phyloP scores from a whole-genome alignment of 2,329 filamentous ascomycete genomes.

The Aspergillus sp. region DNA sequence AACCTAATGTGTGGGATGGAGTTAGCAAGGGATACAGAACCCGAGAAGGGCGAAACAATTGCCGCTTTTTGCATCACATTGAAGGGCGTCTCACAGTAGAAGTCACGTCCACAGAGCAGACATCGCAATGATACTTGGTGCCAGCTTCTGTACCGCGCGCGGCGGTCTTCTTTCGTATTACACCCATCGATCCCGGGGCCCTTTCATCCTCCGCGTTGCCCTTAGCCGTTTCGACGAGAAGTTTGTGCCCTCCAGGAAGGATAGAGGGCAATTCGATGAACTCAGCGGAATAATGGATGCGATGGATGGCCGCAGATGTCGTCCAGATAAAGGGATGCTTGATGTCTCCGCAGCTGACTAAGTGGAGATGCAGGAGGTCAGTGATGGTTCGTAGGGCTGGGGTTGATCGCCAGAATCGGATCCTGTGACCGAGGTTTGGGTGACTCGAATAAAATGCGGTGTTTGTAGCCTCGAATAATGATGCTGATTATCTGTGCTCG shows the following conservation, averaged over 20 bases:
- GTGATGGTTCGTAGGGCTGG: constrained; percentile 5
- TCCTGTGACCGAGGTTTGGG: background rate
- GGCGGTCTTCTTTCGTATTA: constrained; percentile 94
- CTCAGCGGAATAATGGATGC: constrained; percentile 4
- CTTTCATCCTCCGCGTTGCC: constrained; percentile 41
- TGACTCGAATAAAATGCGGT: background rate
- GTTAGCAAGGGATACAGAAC: background rate
- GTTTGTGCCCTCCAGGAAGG: constrained; percentile 27
- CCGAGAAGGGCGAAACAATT: background rate
- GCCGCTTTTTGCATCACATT: background rate
- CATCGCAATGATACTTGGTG: constrained; percentile 95
- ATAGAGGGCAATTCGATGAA: constrained; percentile 25
- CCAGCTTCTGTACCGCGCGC: constrained; percentile 81
- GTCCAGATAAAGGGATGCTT: constrained; percentile 16
- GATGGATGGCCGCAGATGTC: constrained; percentile 5
- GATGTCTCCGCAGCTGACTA: constrained; percentile 20
- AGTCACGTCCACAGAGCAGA: constrained; percentile 94
- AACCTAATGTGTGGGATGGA: constrained; percentile 58
- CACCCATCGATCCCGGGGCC: constrained; percentile 65
- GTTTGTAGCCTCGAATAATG: background rate
- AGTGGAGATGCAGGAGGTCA: constrained; percentile 3
- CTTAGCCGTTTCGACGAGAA: constrained; percentile 32
- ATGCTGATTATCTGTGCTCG: background rate
- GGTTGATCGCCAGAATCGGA: background rate
- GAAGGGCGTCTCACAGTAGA: constrained; percentile 66